Evolutionary conservation across 352 stramenopile species (phyloP).

Genomic region (Phytophthora tubulina): DNA sequence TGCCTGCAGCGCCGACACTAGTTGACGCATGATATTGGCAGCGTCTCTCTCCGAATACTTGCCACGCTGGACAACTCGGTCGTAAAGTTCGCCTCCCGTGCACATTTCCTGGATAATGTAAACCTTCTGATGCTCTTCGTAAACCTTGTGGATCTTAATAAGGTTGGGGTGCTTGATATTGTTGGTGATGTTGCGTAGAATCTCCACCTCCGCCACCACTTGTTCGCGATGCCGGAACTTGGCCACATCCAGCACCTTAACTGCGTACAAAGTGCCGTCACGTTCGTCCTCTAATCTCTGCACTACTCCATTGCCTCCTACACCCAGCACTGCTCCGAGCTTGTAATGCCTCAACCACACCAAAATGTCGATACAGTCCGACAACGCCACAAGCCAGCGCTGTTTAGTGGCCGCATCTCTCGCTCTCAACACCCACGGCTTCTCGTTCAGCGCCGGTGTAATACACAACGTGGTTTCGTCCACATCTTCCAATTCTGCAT

Average conservation of each 20-base stretch:
- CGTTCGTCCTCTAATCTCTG: slow-evolving; percentile 71
- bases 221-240: slow-evolving; percentile 81
- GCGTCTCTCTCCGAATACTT: slow-evolving; percentile 76
- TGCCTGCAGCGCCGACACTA: slow-evolving; percentile 69
- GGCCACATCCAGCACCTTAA: slow-evolving; percentile 82
- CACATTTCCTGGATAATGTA: slow-evolving; percentile 85
- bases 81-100: slow-evolving; percentile 79
- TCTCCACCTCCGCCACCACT: slow-evolving; percentile 80
- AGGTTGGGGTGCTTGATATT: slow-evolving; percentile 83
- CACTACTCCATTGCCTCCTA: slow-evolving; percentile 82
- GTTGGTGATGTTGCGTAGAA: slow-evolving; percentile 85
- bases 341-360: slow-evolving; percentile 81
- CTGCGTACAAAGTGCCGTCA: slow-evolving; percentile 59
- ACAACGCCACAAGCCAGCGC: slow-evolving; percentile 70
- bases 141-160: slow-evolving; percentile 85
- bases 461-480: slow-evolving; percentile 67
- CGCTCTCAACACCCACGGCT: slow-evolving; percentile 70
- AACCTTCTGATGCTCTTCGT: slow-evolving; percentile 84
- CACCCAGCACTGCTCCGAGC: slow-evolving; percentile 68
- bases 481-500: slow-evolving; percentile 61
- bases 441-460: slow-evolving; percentile 56
- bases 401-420: slow-evolving; percentile 61
- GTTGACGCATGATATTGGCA: slow-evolving; percentile 69
- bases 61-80: slow-evolving; percentile 71
- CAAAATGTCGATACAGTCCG: slow-evolving; percentile 83